A percentile compares a stretch with the other conserved stretches of the same genome.
phyloP scores from a whole-genome alignment of 306 rosid genomes.

The Cicer chorassanicum region DNA sequence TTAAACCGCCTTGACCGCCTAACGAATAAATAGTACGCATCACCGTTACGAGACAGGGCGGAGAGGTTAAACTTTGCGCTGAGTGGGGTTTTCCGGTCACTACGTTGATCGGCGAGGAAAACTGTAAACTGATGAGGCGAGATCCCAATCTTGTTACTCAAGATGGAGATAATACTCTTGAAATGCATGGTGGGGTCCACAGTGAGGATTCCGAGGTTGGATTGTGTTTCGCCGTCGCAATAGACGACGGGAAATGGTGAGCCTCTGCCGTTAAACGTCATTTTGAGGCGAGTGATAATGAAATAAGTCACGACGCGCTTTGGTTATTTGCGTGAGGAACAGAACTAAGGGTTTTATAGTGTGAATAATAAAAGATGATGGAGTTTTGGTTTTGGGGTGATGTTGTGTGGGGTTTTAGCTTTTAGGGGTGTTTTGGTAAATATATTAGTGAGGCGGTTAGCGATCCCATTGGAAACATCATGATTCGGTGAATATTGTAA shows the following conservation, averaged over 20 bases:
- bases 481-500: neutral
- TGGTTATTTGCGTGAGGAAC: constrained; percentile 17
- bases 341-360: neutral
- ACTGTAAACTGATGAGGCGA: constrained; percentile 59
- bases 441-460: neutral
- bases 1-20: constrained; percentile 53
- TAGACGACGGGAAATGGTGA: constrained; percentile 54
- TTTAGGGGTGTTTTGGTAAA: neutral
- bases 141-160: constrained; percentile 65
- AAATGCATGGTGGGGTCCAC: constrained; percentile 53
- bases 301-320: neutral
- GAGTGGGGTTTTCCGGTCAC: constrained; percentile 55
- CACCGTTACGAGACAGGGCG: constrained; percentile 38
- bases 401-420: neutral
- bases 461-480: neutral
- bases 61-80: constrained; percentile 61
- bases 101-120: constrained; percentile 46
- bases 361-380: neutral
- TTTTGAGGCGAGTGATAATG: neutral
- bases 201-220: constrained; percentile 52
- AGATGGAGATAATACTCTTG: constrained; percentile 48
- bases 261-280: constrained; percentile 45
- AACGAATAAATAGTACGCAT: constrained; percentile 52
- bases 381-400: too few relatives aligned
- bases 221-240: constrained; percentile 61